Conservation (phyloP, 805 yeast species). For the Kodamaea laetipori region DNA sequence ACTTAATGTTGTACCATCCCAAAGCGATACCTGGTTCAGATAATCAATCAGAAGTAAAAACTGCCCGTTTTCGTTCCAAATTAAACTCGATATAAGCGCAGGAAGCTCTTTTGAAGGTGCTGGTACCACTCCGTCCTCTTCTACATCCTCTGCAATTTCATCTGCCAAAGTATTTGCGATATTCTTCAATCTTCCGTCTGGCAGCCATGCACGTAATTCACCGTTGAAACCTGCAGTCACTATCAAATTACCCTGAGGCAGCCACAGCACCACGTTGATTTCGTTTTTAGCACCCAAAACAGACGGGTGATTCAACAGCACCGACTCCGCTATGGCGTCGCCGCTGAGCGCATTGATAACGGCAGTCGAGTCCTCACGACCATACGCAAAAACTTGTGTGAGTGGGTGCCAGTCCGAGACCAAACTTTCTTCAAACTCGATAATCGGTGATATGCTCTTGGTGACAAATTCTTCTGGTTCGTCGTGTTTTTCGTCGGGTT, state of each 20-base stretch:
- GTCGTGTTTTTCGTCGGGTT: background rate
- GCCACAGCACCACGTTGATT: slow-evolving; percentile 55
- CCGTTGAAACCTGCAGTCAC: slow-evolving; percentile 71
- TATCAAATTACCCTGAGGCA: slow-evolving; percentile 61
- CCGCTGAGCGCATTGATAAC: slow-evolving; percentile 42
- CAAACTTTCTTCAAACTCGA: slow-evolving; percentile 46
- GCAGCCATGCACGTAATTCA: slow-evolving; percentile 76
- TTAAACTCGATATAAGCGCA: slow-evolving; percentile 50
- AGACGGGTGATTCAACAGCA: slow-evolving; percentile 33
- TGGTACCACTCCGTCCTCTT: slow-evolving; percentile 8
- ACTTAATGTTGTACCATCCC: slow-evolving; percentile 58
- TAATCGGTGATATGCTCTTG: slow-evolving; percentile 38
- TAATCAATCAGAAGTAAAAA: slow-evolving; percentile 62
- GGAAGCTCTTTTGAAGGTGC: slow-evolving; percentile 18
- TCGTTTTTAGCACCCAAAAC: slow-evolving; percentile 22
- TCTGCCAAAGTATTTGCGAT: slow-evolving; percentile 29
- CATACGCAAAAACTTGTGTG: slow-evolving; percentile 53
- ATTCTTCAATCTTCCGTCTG: slow-evolving; percentile 65
- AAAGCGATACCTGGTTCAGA: slow-evolving; percentile 46
- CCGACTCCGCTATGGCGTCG: slow-evolving; percentile 31
- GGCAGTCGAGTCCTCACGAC: slow-evolving; percentile 51
- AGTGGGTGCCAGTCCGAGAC: slow-evolving; percentile 60
- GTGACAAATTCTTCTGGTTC: slow-evolving; percentile 24
- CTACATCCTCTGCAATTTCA: slow-evolving; percentile 3
- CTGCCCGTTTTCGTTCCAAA: slow-evolving; percentile 63